Conservation (phyloP, 495 filamentous ascomycete species). For the Lasiosphaeria hispida region DNA sequence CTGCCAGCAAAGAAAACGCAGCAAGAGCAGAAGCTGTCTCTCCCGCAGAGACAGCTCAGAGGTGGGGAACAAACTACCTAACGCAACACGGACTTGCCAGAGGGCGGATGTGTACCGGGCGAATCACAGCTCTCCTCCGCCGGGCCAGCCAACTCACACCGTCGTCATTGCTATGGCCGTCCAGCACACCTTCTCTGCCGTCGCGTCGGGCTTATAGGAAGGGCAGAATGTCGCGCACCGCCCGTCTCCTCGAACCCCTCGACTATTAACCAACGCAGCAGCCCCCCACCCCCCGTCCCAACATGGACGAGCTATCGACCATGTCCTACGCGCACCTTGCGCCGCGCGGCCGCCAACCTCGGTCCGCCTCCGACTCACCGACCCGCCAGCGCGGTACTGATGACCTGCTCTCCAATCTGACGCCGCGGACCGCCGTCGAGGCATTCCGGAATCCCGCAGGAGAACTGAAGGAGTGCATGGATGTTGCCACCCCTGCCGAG, state of each 20-base stretch:
- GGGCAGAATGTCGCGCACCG: conserved; percentile 26
- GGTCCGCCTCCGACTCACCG: conserved; percentile 35
- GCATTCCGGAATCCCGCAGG: conserved; percentile 52
- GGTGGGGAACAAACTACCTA: too few relatives aligned
- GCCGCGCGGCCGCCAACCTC: conserved; percentile 27
- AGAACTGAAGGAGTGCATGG: conserved; percentile 60
- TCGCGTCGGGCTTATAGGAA: conserved; percentile 30
- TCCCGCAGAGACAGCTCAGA: too few relatives aligned
- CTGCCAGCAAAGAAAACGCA: too few relatives aligned
- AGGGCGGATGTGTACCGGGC: background rate
- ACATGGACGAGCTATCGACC: conserved; percentile 31
- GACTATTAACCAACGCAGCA: conserved; percentile 14
- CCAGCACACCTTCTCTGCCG: conserved; percentile 12
- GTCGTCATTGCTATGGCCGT: conserved; percentile 13
- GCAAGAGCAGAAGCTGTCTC: too few relatives aligned
- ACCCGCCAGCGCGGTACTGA: conserved; percentile 37
- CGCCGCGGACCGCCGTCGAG: conserved; percentile 41
- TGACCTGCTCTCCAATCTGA: conserved; percentile 44
- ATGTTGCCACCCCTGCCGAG: conserved; percentile 62
- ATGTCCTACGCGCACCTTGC: conserved; percentile 21
- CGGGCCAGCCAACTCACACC: conserved; percentile 5
- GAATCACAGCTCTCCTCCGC: conserved; percentile 8
- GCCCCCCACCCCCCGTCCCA: background rate
- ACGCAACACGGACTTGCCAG: too few relatives aligned
- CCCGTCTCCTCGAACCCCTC: conserved; percentile 2